These are phyloP conservation scores for Rugosomyces carneus DNA, from an alignment of 1,284 basidiomycete species.

Conservation along the genomic window DNA sequence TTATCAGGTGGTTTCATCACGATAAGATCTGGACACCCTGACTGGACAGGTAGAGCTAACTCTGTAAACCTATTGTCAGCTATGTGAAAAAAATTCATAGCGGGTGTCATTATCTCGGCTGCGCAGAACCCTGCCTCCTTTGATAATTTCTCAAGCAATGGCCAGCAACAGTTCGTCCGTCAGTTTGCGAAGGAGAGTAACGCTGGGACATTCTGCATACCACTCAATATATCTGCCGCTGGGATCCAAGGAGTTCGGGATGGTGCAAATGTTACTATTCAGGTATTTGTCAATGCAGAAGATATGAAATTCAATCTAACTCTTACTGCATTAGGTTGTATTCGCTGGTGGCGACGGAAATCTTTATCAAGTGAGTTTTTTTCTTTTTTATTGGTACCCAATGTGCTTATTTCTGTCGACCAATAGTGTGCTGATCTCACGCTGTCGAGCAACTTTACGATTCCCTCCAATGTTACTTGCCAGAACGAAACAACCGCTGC, in stretches of 20 bases:
- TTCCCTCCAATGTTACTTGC: slow-evolving; percentile 40
- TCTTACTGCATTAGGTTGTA: too few relatives aligned
- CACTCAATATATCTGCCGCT: slow-evolving; percentile 41
- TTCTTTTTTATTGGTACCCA: not conserved
- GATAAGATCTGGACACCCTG: slow-evolving; percentile 34
- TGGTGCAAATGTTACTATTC: slow-evolving; percentile 42
- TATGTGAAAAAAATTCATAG: too few relatives aligned
- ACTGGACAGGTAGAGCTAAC: slow-evolving; percentile 31
- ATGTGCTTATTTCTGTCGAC: slow-evolving; percentile 1
- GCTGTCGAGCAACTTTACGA: slow-evolving; percentile 35
- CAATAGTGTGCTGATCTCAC: slow-evolving; percentile 42
- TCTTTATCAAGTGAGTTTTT: slow-evolving; percentile 43
- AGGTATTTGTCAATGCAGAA: slow-evolving; percentile 10
- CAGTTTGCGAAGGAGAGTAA: slow-evolving; percentile 36
- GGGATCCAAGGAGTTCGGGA: slow-evolving; percentile 39
- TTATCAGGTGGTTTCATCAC: slow-evolving; percentile 38
- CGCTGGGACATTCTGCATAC: slow-evolving; percentile 47
- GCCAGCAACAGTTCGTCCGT: slow-evolving; percentile 31
- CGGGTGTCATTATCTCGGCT: slow-evolving; percentile 38
- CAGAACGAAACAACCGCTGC: slow-evolving; percentile 24
- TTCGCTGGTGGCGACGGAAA: slow-evolving; percentile 47
- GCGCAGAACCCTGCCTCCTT: slow-evolving; percentile 44
- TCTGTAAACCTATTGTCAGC: too few relatives aligned
- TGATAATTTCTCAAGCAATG: slow-evolving; percentile 41
- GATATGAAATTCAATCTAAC: too few relatives aligned